Conservation (phyloP, 306 rosid species). For the Corylus avellana region DNA sequence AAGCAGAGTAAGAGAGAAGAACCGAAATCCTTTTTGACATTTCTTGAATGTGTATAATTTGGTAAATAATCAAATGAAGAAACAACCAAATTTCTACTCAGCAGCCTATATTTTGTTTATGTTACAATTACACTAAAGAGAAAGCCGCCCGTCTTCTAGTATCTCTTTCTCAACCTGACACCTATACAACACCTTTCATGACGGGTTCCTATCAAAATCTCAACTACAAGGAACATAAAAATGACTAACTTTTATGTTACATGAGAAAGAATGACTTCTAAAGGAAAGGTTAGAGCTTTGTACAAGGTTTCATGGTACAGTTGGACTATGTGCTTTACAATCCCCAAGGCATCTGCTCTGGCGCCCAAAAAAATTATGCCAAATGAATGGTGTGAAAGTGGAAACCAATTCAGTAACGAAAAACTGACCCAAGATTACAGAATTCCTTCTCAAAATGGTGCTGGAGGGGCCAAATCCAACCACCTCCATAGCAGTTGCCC, state of each 20-base stretch:
- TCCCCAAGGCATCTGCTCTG: constrained; percentile 47
- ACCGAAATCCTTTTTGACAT: constrained; percentile 30
- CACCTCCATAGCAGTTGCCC: background rate
- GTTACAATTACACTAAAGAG: constrained; percentile 57
- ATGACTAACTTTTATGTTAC: constrained; percentile 64
- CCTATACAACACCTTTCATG: constrained; percentile 67
- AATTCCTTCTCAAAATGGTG: constrained; percentile 32
- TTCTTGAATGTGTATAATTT: constrained; percentile 13
- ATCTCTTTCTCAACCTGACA: constrained; percentile 52
- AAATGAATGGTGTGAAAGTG: constrained; percentile 42
- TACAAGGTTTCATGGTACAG: constrained; percentile 58
- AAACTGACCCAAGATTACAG: constrained; percentile 33
- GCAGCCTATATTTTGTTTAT: constrained; percentile 43
- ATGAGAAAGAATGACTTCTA: constrained; percentile 67
- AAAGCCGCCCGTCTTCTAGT: constrained; percentile 54
- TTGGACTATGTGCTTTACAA: constrained; percentile 46
- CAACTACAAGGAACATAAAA: constrained; percentile 24
- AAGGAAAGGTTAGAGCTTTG: constrained; percentile 61
- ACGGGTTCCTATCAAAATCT: constrained; percentile 60
- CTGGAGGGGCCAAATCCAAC: constrained; percentile 13
- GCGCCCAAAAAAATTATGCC: constrained; percentile 33
- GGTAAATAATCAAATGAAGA: constrained; percentile 26
- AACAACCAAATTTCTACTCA: constrained; percentile 37
- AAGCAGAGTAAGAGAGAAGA: background rate
- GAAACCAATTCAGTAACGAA: constrained; percentile 27